A percentile compares a stretch with the other conserved stretches of the same genome.
phyloP scores from a whole-genome alignment of 2,329 filamentous ascomycete species.

The Neofusicoccum cordaticola region DNA sequence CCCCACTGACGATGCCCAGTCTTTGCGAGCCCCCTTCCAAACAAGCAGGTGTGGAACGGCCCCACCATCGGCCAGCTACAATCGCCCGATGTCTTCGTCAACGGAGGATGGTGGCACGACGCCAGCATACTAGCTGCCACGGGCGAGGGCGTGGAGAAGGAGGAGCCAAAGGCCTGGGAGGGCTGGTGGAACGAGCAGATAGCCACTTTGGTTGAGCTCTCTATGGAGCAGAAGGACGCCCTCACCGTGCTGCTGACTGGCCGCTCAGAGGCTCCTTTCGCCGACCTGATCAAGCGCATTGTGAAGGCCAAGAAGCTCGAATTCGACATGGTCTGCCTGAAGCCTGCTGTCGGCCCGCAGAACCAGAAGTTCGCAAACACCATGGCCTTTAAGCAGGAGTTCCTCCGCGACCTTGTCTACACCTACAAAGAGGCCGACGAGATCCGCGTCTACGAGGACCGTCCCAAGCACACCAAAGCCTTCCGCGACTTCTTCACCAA shows the following conservation, averaged over 20 bases:
- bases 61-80: constrained; percentile 74
- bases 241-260: constrained; percentile 86
- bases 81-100: constrained; percentile 70
- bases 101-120: constrained; percentile 98
- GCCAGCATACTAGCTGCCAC: constrained; percentile 79
- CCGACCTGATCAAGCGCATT: constrained; percentile 78
- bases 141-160: constrained; percentile 75
- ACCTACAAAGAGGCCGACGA: constrained; percentile 84
- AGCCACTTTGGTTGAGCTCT: constrained; percentile 72
- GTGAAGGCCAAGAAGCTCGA: constrained; percentile 71
- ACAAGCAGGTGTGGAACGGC: constrained; percentile 80
- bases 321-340: constrained; percentile 85
- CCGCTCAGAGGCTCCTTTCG: constrained; percentile 72
- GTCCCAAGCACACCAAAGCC: constrained; percentile 65
- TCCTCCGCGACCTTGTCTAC: constrained; percentile 76
- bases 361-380: constrained; percentile 77
- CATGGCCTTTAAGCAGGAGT: constrained; percentile 87
- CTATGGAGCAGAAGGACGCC: constrained; percentile 79
- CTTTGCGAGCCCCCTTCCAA: constrained; percentile 87
- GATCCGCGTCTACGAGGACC: constrained; percentile 67
- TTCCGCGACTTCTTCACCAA: constrained; percentile 82
- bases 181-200: constrained; percentile 98
- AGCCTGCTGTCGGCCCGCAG: constrained; percentile 77
- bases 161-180: constrained; percentile 80
- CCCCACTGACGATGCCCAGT: constrained; percentile 51